These are phyloP conservation scores for Diaporthe caulivora DNA, from an alignment of 2,329 filamentous ascomycete genomes.

Conservation along the genomic window DNA sequence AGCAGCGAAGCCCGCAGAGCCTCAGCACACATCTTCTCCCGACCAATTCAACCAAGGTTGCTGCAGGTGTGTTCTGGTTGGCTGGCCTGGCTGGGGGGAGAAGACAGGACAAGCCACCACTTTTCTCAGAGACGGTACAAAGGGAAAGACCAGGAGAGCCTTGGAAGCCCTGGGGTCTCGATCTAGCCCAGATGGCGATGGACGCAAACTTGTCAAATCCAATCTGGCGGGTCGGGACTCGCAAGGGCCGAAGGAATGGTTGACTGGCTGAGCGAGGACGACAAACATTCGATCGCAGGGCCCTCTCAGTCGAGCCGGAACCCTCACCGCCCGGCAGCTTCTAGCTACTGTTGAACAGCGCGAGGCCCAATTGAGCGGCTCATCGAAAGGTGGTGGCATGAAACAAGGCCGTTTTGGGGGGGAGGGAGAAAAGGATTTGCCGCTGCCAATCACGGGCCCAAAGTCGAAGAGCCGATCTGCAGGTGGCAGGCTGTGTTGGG, in stretches of 20 bases:
- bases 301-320: conserved; percentile 24
- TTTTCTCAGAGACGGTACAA: background rate
- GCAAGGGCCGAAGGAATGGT: background rate
- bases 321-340: conserved; percentile 24
- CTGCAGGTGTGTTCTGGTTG: conserved; percentile 7
- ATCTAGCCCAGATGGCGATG: background rate
- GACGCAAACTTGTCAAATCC: conserved; percentile 27
- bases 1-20: conserved; percentile 7
- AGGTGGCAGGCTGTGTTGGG: conserved; percentile 18
- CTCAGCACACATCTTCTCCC: background rate
- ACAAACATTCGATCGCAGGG: conserved; percentile 20
- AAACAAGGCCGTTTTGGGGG: background rate
- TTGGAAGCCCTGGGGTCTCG: background rate
- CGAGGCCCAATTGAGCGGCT: conserved; percentile 4
- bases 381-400: conserved; percentile 34
- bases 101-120: background rate
- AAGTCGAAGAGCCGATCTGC: conserved; percentile 28
- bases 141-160: background rate
- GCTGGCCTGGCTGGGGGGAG: too few relatives aligned
- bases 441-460: conserved; percentile 34
- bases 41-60: background rate
- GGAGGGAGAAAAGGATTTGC: background rate
- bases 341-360: background rate
- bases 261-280: background rate
- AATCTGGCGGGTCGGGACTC: conserved; percentile 27